Evolutionary conservation across 805 yeast genomes (phyloP).

Genomic region (Myxozyma vanderwaltii): DNA sequence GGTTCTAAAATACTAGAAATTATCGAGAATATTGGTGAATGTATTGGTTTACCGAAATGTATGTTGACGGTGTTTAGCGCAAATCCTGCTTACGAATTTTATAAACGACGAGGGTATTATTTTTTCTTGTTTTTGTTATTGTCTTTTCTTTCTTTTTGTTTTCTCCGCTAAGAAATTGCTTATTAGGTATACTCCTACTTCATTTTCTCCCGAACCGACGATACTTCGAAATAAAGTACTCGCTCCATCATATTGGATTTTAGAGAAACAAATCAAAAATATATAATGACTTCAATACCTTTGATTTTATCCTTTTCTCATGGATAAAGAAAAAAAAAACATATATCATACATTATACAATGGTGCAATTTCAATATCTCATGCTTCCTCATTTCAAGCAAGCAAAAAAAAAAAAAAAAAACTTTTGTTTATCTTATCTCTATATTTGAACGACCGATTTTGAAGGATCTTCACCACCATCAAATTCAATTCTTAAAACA

Average conservation of each 20-base stretch:
- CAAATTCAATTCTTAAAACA: slow-evolving; percentile 66
- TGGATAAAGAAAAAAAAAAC: too few species aligned
- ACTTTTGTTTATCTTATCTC: slow-evolving; percentile 1
- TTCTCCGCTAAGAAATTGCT: too few species aligned
- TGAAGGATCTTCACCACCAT: slow-evolving; percentile 46
- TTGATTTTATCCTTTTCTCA: too few species aligned
- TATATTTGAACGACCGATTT: slow-evolving; percentile 53
- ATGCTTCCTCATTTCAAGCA: too few species aligned
- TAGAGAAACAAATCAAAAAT: slow-evolving; percentile 14
- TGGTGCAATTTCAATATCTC: too few species aligned
- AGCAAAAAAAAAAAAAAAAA: too few species aligned
- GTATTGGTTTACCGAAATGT: slow-evolving; percentile 13
- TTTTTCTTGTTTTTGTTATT: not conserved
- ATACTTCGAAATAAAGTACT: slow-evolving; percentile 16
- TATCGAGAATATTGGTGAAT: slow-evolving; percentile 19
- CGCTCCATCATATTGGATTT: slow-evolving; percentile 31
- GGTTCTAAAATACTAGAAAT: slow-evolving; percentile 22
- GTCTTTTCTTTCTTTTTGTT: not conserved
- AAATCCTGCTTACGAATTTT: slow-evolving; percentile 33
- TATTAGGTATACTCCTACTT: slow-evolving; percentile 16
- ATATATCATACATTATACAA: too few species aligned
- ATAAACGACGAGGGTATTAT: slow-evolving; percentile 20
- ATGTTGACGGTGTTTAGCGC: slow-evolving; percentile 36
- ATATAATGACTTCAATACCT: too few species aligned
- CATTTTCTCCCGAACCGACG: slow-evolving; percentile 22